Conservation (phyloP, 1,284 basidiomycete species). For the Ustilago lituana region DNA sequence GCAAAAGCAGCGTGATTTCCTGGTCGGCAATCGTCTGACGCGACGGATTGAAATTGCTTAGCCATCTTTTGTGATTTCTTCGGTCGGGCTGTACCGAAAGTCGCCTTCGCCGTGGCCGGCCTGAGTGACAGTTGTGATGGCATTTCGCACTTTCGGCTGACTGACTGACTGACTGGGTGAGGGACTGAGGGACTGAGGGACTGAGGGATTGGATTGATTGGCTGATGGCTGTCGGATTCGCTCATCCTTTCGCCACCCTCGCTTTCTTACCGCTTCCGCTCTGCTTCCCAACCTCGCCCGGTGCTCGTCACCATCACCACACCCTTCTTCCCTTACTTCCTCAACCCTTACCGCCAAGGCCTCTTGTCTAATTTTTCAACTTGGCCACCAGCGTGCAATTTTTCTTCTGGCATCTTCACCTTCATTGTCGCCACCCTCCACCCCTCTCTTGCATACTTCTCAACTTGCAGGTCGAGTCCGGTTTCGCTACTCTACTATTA, state of each 20-base stretch:
- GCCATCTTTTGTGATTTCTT: no score
- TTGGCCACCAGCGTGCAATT: background rate
- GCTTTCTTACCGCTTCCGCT: no score
- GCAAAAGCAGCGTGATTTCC: no score
- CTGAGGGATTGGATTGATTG: no score
- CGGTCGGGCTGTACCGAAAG: conserved; percentile 6
- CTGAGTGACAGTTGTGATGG: conserved; percentile 6
- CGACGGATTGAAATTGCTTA: conserved; percentile 8
- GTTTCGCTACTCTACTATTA: conserved; percentile 17
- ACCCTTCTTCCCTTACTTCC: background rate
- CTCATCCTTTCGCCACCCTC: conserved; percentile 14
- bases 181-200: no score
- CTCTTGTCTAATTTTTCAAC: no score
- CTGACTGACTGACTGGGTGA: conserved; percentile 1
- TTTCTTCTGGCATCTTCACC: background rate
- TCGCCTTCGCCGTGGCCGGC: conserved; percentile 1
- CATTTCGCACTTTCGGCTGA: conserved; percentile 4
- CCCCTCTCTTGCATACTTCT: background rate
- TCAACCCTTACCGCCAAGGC: background rate
- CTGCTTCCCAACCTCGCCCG: no score
- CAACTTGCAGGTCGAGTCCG: conserved; percentile 28
- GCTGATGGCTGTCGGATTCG: conserved; percentile 1
- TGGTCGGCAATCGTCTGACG: no score
- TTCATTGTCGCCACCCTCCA: conserved; percentile 2
- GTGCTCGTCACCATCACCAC: conserved; percentile 8